Base-by-base conservation (phyloP, 1,284 basidiomycete genomes). In the Pseudozyma pruni region DNA sequence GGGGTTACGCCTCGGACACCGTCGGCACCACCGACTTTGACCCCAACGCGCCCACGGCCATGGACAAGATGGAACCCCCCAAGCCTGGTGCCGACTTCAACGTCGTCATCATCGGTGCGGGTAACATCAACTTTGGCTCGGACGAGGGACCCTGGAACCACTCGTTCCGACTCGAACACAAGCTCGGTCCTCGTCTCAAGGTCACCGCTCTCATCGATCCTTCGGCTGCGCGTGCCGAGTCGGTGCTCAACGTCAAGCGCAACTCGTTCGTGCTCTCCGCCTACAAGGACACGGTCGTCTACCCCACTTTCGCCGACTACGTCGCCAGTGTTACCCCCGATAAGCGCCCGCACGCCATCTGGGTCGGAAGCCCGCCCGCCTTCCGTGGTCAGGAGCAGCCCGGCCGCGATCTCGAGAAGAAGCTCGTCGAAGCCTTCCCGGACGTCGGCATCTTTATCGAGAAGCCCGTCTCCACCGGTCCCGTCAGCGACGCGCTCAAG, bases 181-280 rank as follows among this genome's bases (percentile, higher is more conserved):
- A 98, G 86, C 91, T 98, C 62, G 95, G 95, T 42, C 91, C 90
- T 20, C 92, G 95, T 77, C 90, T 98, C 83, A 97, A 96, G 84
- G 93, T 98, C 51, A 89, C 93, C 53, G 95, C 93, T 14, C 86
- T 98, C 57, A 91, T 98, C 78, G 95, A 98, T 83, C 95, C 96
- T 27, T 90, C 89, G 13, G 86, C 88, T 54, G 90, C 91, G 38
- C 92, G 93, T 61, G 93, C 94, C 17, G 86, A 89, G 14, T 84
- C 87, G 13, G 92, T 92, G 29, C 88, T 98, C 57, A 87, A 89
- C 76, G 90, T 91, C 85, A 98, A 98, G 87, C 90, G 93, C 81
- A 90, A 91, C 78, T 92, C 91, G 22, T 96, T 96, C 86, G 94
- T 98, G 83, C 87, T 90, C 69, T 91, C 90, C 32, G 94, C 95